Evolutionary conservation across 179 eudicot species (phyloP), one percentile per base, ranked within the genome.

Genomic region (Camellia oleifera): DNA sequence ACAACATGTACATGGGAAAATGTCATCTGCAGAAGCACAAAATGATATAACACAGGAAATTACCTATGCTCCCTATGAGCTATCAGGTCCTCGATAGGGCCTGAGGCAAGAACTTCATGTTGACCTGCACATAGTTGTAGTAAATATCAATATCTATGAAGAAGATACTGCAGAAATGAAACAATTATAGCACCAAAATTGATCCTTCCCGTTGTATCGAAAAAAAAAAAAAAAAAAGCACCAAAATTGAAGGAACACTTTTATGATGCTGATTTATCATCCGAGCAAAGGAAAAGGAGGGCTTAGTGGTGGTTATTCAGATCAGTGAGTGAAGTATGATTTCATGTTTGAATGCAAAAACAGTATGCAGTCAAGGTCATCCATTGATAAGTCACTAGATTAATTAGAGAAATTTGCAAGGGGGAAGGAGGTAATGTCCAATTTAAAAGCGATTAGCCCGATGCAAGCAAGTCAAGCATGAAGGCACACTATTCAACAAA

Each of bases 11-110:
- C 4, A 2, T 23, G 52, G n/a, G 11, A 4, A 32, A 40, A 53
- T 15, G 60, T 54, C 56, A 76, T 53, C 69, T 81, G 54, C 69
- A 67, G 61, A 48, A 62, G 60, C 79, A 45, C 13, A 15, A 57
- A 50, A 44, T 11, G 20, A 44, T 13, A 46, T 14, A 46, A 18
- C 9, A 61, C 3, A 5, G 9, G 44, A 69, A 20, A 60, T 48
- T 82, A 95, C 99, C 99, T 89, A 86, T 94, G 98, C 88, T 96
- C 99, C 75, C 98, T 93, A 85, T 96, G 98, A 76, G 99, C 94
- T 81, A 96, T 96, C 82, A 96, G 84, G 85, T 96, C 99, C 88
- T 96, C 98, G 81, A 96, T 96, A 56, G 99, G 99, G 40, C 99
- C 99, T 40, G 99, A 94, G 65, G 99, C 99, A 84, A 96, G 98